Evolutionary conservation across 1,284 basidiomycete species (phyloP).

Genomic region (Tausonia pullulans): DNA sequence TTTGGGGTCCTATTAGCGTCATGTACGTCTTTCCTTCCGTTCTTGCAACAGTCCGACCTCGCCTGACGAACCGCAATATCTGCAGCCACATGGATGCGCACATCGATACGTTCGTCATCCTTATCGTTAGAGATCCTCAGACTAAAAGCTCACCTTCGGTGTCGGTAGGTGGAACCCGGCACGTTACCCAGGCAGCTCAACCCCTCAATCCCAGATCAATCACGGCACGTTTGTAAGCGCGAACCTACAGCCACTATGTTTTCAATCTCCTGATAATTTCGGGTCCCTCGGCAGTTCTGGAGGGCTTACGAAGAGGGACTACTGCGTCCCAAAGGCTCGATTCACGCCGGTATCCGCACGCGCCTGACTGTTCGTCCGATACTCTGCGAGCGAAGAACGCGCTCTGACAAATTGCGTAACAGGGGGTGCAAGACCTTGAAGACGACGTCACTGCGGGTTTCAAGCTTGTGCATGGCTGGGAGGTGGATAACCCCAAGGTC

Average conservation of each 20-base stretch:
- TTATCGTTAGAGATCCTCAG: not conserved
- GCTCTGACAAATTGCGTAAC: not conserved
- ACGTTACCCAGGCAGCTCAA: conserved; percentile 25
- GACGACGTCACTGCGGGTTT: conserved; percentile 37
- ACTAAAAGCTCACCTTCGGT: not conserved
- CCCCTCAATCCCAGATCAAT: conserved; percentile 24
- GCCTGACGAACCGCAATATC: conserved; percentile 6
- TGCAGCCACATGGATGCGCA: conserved; percentile 36
- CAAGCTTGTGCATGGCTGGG: conserved; percentile 33
- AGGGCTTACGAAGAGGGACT: conserved; percentile 35
- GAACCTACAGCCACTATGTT: not conserved
- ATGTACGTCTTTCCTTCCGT: conserved; percentile 18
- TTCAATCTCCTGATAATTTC: not conserved
- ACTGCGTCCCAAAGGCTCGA: conserved; percentile 48
- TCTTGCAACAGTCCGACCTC: conserved; percentile 16
- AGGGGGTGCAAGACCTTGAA: conserved; percentile 23
- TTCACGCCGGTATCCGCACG: conserved; percentile 34
- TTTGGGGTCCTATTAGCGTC: conserved; percentile 35
- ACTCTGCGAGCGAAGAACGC: too few species aligned
- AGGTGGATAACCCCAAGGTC: conserved; percentile 35
- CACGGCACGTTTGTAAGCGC: conserved; percentile 25
- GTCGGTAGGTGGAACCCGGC: conserved; percentile 21
- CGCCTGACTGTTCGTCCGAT: conserved; percentile 4
- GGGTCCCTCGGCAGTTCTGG: conserved; percentile 26
- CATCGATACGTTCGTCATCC: conserved; percentile 33